Conservation (phyloP, 2,329 filamentous ascomycete genomes). For the Curvularia verruculosa region DNA sequence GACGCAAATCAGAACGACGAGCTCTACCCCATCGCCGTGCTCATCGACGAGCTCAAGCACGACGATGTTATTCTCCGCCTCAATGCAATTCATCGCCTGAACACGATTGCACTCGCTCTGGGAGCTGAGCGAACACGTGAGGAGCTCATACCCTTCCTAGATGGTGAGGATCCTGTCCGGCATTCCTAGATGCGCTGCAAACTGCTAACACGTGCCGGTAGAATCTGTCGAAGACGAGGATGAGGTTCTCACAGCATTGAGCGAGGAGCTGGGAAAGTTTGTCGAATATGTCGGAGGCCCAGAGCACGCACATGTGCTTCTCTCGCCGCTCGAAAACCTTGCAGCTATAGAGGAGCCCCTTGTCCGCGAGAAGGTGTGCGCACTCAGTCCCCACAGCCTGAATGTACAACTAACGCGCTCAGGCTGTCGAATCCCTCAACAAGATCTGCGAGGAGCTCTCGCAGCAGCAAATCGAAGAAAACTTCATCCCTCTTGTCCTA, state of each 20-base stretch:
- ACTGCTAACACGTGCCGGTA: conserved; percentile 54
- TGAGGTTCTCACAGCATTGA: conserved; percentile 94
- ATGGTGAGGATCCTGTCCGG: conserved; percentile 69
- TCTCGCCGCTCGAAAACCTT: conserved; percentile 96
- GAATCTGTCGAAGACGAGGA: conserved; percentile 99
- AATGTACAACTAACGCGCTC: conserved; percentile 38
- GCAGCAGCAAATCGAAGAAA: conserved; percentile 90
- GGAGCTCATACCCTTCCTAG: conserved; percentile 97
- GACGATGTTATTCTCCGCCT: conserved; percentile 97
- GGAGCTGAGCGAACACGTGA: conserved; percentile 96
- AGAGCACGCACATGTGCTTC: conserved; percentile 91
- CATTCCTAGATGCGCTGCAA: background rate
- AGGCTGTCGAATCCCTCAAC: conserved; percentile 99
- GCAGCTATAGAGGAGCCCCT: conserved; percentile 98
- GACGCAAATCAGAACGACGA: conserved; percentile 95
- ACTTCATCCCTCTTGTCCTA: conserved; percentile 94
- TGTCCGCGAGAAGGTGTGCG: conserved; percentile 88
- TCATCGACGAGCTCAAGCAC: conserved; percentile 99
- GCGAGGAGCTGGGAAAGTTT: conserved; percentile 94
- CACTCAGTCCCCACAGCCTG: background rate
- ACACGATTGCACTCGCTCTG: conserved; percentile 94
- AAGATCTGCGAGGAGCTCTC: conserved; percentile 97
- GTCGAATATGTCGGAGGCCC: conserved; percentile 97
- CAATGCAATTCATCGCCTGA: conserved; percentile 97
- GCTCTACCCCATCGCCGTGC: conserved; percentile 98